phyloP scores from a whole-genome alignment of 805 yeast genomes.

The Saccharomyces mikatae region DNA sequence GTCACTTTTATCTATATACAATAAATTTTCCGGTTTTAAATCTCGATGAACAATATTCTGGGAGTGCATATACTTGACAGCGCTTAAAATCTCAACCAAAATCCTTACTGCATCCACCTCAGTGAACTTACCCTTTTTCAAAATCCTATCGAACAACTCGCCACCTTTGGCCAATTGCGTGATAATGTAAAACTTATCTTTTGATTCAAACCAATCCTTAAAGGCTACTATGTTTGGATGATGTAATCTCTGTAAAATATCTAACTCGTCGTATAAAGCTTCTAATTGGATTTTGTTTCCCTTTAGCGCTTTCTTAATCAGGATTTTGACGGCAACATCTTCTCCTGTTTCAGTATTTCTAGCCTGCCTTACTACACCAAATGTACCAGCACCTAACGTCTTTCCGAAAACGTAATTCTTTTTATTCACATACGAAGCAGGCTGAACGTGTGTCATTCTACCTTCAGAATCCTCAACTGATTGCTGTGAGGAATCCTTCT shows the following conservation, averaged over 20 bases:
- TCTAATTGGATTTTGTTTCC: slow-evolving; percentile 50
- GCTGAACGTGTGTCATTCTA: slow-evolving; percentile 42
- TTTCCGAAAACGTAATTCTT: slow-evolving; percentile 61
- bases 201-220: slow-evolving; percentile 84
- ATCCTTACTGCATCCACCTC: slow-evolving; percentile 76
- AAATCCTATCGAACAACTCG: slow-evolving; percentile 78
- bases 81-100: slow-evolving; percentile 62
- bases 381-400: slow-evolving; percentile 87
- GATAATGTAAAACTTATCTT: slow-evolving; percentile 81
- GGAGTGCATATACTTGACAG: slow-evolving; percentile 65
- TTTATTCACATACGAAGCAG: slow-evolving; percentile 56
- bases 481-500: not conserved
- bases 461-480: not conserved
- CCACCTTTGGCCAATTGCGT: slow-evolving; percentile 93
- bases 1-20: slow-evolving; percentile 48
- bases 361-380: slow-evolving; percentile 82
- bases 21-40: slow-evolving; percentile 81
- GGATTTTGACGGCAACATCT: slow-evolving; percentile 83
- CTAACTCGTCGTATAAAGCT: slow-evolving; percentile 67
- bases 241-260: slow-evolving; percentile 51
- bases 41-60: slow-evolving; percentile 83
- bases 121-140: slow-evolving; percentile 69
- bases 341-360: slow-evolving; percentile 41
- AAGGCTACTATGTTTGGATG: slow-evolving; percentile 82
- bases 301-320: slow-evolving; percentile 69